Base-by-base conservation (phyloP, 164 flowering plant species). In the Stephania japonica region DNA sequence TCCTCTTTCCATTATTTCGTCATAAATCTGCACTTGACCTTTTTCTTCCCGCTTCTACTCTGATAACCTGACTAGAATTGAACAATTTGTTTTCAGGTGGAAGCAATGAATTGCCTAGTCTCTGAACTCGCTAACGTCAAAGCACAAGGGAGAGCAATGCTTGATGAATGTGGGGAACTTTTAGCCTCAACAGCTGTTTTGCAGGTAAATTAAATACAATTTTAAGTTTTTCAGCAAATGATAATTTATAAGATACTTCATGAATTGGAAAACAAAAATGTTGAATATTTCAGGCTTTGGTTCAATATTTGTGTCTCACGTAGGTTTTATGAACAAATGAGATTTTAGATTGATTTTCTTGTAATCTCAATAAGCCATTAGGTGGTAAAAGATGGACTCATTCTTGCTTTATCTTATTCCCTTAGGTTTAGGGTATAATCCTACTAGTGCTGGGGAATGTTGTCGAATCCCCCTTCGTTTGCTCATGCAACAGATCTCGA, bases 51-150 rank as follows among this genome's bases (percentile, higher is more conserved):
- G 9, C 38, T 32, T 4, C 38, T 32, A 4, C 4, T 32, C 38
- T 32, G 38, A 32, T 32, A 4, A 1, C 38, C 38, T 32, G 38
- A 32, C 38, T 32, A 32, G 2, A 56, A 44, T 23, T 50, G 27
- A 27, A 41, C 69, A 53, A 12, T 64, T 61, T 47, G 14, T 74
- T 11, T 64, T 56, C 82, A 94, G 99, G 89, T 82, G 73, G 97
- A 90, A 76, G 84, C 75, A 27, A 81, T 80, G 81, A 85, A 86
- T 75, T 70, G 73, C 72, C 79, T 85, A 78, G 85, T 87, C 27
- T 85, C 93, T 62, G 92, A 89, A 83, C 91, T 94, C 71, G 93
- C 94, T 77, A 78, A 79, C 59, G 79, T 87, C 73, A 86, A 87
- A 32, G 83, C 88, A 59, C 83, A 81, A 64, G 95, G 86, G 81